These are phyloP conservation scores for Barnettozyma siamensis DNA, from an alignment of 805 yeast species.

Conservation along the genomic window DNA sequence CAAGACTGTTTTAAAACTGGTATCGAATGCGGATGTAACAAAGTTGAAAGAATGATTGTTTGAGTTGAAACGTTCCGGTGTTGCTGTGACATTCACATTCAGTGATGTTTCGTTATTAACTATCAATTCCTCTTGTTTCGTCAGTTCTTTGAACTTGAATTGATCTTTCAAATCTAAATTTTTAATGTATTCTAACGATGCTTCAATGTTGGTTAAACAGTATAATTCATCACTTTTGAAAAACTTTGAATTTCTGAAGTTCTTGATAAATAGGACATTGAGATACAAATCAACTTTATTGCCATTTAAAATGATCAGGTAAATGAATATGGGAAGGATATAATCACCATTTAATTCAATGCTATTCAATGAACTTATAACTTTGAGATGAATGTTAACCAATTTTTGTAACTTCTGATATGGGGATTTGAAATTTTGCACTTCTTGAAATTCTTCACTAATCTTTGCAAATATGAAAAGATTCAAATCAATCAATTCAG, in stretches of 20 bases:
- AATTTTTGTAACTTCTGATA: constrained; percentile 13
- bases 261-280: constrained; percentile 18
- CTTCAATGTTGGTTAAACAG: constrained; percentile 24
- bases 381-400: constrained; percentile 12
- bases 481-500: constrained; percentile 7
- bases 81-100: neutral
- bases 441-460: constrained; percentile 6
- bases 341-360: constrained; percentile 17
- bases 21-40: constrained; percentile 12
- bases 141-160: constrained; percentile 9
- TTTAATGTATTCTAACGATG: constrained; percentile 19
- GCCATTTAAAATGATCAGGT: constrained; percentile 14
- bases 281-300: constrained; percentile 15
- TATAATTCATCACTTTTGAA: constrained; percentile 18
- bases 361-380: constrained; percentile 10
- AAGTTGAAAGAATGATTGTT: constrained; percentile 1
- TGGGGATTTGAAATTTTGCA: constrained; percentile 13
- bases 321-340: constrained; percentile 21
- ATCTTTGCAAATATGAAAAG: constrained; percentile 4
- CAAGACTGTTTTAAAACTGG: constrained; percentile 11
- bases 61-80: constrained; percentile 1
- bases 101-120: neutral
- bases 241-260: constrained; percentile 17
- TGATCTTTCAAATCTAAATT: constrained; percentile 10
- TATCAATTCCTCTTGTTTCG: constrained; percentile 11